Evolutionary conservation across 768 basidiomycete species (phyloP).

Genomic region (Boletus sp.): DNA sequence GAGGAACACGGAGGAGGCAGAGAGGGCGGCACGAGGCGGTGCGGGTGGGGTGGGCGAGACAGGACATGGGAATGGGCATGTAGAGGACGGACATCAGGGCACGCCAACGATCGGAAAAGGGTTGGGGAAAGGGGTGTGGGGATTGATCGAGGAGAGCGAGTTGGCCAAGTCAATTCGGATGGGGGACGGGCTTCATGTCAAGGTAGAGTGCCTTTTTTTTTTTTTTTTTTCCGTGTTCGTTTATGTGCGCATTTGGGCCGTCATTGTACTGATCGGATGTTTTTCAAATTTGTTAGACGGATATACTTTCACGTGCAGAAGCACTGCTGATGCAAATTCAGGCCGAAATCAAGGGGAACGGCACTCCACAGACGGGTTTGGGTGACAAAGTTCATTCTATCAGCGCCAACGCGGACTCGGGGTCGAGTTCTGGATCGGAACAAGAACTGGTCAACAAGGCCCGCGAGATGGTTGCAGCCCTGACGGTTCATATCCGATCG

Average conservation of each 20-base stretch:
- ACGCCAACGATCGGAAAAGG: conserved; percentile 46
- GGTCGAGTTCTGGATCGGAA: background rate
- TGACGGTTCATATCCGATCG: conserved; percentile 51
- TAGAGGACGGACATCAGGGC: conserved; percentile 19
- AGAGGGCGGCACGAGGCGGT: conserved; percentile 28
- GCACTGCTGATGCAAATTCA: conserved; percentile 40
- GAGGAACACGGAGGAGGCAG: conserved; percentile 89
- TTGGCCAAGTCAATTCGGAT: conserved; percentile 66
- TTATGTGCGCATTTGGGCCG: background rate
- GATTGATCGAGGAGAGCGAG: conserved; percentile 82
- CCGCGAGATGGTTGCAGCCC: conserved; percentile 47
- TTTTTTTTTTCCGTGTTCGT: conserved; percentile 1
- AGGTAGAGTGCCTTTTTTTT: conserved; percentile 39
- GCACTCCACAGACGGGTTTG: background rate
- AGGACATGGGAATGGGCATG: background rate
- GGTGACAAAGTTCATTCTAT: background rate
- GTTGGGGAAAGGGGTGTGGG: conserved; percentile 70
- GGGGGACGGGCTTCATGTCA: conserved; percentile 36
- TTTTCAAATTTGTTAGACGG: background rate
- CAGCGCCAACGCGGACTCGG: background rate
- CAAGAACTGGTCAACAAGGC: conserved; percentile 48
- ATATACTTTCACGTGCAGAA: conserved; percentile 36
- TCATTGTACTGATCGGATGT: background rate
- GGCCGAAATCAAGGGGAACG: background rate
- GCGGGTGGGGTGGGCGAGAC: conserved; percentile 1